Evolutionary conservation across 352 stramenopile genomes (phyloP), one percentile per base, ranked within the genome.

Genomic region (Pythium biforme): DNA sequence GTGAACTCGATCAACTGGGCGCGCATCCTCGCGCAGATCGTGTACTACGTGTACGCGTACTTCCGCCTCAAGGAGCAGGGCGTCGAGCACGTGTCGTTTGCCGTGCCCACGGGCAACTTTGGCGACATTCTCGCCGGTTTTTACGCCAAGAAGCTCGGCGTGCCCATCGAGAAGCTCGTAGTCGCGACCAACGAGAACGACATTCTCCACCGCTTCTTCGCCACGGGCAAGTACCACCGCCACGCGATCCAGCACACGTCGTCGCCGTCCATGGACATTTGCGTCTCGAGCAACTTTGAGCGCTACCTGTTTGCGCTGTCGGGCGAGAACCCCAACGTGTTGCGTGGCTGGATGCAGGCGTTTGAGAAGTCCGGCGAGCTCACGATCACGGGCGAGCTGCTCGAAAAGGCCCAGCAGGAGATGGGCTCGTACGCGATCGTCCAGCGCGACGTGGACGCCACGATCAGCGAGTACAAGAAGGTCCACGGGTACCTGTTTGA

Each of bases 1-100:
- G 96, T 99, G 37, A 99, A 99, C 82, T 99, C 93, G 23, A 99
- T 99, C 76, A 99, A 99, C 77, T 99, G 96, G 91, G 97, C 96
- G n/a, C 91, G 97, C 62, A 98, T 99, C 49, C 81, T 99, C 54
- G 97, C 97, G 20, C 97, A 99, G 85, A 99, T 98, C 41, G 98
- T 98, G 10, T 99, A 99, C 80, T 99, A 99, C 79, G 98, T 99
- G 65, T 99, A 97, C 82, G 95, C 94, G 51, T 99, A 99, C 79
- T 90, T 99, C 40, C 87, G 94, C 56, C 76, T 78, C 47, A 86
- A 76, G 55, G 82, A 86, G 69, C 75, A 74, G 72, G 86, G 72
- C 52, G 75, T 88, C 54, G 75, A 69, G 11, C 80, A 96, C 39
- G 76, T 95, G n/a, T 79, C 86, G 64, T 99, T 98, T 69, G 97